A percentile compares a stretch with the other conserved stretches of the same genome.
Evolutionary conservation across 2,329 filamentous ascomycete species (phyloP).

Genomic region (Cryoendolithus antarcticus): DNA sequence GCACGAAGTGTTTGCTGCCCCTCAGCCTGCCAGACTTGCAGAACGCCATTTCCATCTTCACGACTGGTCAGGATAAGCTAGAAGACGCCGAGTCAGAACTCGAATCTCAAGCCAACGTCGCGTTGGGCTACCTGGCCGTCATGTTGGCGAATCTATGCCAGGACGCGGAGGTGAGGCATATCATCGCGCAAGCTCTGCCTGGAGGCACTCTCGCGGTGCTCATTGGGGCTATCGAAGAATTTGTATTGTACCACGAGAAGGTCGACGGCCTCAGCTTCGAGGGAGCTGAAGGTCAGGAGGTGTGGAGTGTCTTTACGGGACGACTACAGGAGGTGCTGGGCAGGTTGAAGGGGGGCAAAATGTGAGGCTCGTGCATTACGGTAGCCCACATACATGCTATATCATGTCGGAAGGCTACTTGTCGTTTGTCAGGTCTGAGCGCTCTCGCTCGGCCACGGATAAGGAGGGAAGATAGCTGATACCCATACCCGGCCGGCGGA

Average conservation of each 20-base stretch:
- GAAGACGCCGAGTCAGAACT: constrained; percentile 52
- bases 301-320: constrained; percentile 38
- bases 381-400: too few relatives aligned
- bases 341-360: constrained; percentile 10
- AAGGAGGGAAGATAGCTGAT: too few relatives aligned
- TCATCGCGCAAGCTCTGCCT: constrained; percentile 26
- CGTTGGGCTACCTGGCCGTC: constrained; percentile 75
- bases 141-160: constrained; percentile 72
- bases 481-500: too few relatives aligned
- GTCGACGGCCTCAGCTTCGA: constrained; percentile 42
- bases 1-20: constrained; percentile 9
- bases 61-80: constrained; percentile 15
- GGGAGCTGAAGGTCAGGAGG: constrained; percentile 35
- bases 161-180: constrained; percentile 29
- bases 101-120: constrained; percentile 68
- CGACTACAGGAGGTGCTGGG: constrained; percentile 42
- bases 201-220: constrained; percentile 37
- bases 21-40: constrained; percentile 2
- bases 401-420: too few relatives aligned
- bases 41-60: constrained; percentile 11
- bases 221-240: constrained; percentile 48
- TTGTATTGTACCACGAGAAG: constrained; percentile 46
- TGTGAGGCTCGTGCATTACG: too few relatives aligned
- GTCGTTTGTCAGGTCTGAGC: too few relatives aligned
- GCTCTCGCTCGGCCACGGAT: too few relatives aligned